phyloP scores from a whole-genome alignment of 768 basidiomycete genomes.

The Rhizopogon sp. region DNA sequence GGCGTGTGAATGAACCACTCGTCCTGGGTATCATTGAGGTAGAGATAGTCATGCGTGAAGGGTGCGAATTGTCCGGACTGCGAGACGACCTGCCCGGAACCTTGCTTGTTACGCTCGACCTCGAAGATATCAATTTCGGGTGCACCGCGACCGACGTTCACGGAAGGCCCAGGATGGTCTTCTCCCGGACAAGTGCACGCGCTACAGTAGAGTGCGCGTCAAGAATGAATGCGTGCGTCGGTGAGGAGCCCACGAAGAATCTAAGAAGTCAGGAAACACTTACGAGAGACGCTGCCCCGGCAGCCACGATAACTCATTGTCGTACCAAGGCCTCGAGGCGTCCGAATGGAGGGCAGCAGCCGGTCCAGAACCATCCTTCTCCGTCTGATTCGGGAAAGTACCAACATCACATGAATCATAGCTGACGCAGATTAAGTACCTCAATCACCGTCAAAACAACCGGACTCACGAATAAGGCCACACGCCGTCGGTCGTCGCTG shows the following conservation, averaged over 20 bases:
- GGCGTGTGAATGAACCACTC: constrained; percentile 31
- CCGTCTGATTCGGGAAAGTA: constrained; percentile 49
- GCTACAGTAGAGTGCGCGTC: constrained; percentile 23
- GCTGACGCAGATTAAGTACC: constrained; percentile 21
- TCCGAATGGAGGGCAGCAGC: constrained; percentile 52
- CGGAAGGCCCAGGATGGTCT: constrained; percentile 72
- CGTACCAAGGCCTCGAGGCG: constrained; percentile 43
- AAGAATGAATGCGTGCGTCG: neutral
- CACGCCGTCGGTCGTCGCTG: constrained; percentile 72
- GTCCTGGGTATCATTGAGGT: constrained; percentile 28
- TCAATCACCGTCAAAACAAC: neutral
- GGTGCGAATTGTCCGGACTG: constrained; percentile 74
- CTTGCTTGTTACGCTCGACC: constrained; percentile 57
- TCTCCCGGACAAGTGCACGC: constrained; percentile 72
- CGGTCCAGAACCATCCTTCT: constrained; percentile 46
- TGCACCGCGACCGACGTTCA: constrained; percentile 55
- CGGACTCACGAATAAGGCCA: constrained; percentile 72
- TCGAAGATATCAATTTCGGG: constrained; percentile 86
- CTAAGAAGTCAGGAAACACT: constrained; percentile 16
- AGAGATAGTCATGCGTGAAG: constrained; percentile 42
- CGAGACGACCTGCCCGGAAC: constrained; percentile 54
- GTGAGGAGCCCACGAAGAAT: constrained; percentile 2
- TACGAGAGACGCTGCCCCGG: constrained; percentile 74
- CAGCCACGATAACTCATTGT: constrained; percentile 65
- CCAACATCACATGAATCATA: constrained; percentile 56